Conservation (phyloP, 441 rosid genomes). For the Flueggea neowawraea region DNA sequence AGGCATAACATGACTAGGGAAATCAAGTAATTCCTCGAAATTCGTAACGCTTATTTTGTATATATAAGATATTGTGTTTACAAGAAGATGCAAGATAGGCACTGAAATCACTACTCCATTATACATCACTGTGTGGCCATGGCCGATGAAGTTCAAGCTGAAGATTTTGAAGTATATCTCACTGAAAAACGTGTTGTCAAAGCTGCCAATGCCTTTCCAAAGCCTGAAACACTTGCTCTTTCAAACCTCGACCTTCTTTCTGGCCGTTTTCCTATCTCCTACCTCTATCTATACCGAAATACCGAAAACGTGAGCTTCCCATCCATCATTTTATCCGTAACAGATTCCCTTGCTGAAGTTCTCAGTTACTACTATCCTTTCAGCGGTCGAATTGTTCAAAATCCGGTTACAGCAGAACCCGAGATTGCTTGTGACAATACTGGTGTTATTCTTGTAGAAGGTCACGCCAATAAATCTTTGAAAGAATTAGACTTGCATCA, state of each 20-base stretch:
- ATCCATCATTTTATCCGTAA: conserved; percentile 34
- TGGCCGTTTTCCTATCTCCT: conserved; percentile 78
- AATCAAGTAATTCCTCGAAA: too few species aligned
- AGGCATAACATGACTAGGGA: too few species aligned
- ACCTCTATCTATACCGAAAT: conserved; percentile 63
- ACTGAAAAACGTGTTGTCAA: conserved; percentile 38
- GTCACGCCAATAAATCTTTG: conserved; percentile 41
- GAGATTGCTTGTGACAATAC: conserved; percentile 62
- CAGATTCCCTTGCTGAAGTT: conserved; percentile 49
- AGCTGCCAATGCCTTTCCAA: conserved; percentile 28
- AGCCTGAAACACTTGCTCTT: conserved; percentile 35
- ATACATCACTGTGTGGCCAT: too few species aligned
- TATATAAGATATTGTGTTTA: too few species aligned
- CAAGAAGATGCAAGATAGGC: too few species aligned
- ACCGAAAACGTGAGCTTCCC: conserved; percentile 19
- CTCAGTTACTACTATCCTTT: conserved; percentile 65
- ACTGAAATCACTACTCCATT: too few species aligned
- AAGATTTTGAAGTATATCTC: conserved; percentile 33
- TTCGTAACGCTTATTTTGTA: too few species aligned
- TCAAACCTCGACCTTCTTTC: conserved; percentile 91
- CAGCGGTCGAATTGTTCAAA: conserved; percentile 57
- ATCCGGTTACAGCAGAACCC: conserved; percentile 43
- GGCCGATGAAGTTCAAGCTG: too few species aligned
- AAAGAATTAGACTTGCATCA: conserved; percentile 55
- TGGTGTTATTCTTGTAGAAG: conserved; percentile 58